A percentile compares a stretch with the other conserved stretches of the same genome.
Evolutionary conservation across 805 yeast species (phyloP).

Genomic region (Wickerhamiella azymoides): DNA sequence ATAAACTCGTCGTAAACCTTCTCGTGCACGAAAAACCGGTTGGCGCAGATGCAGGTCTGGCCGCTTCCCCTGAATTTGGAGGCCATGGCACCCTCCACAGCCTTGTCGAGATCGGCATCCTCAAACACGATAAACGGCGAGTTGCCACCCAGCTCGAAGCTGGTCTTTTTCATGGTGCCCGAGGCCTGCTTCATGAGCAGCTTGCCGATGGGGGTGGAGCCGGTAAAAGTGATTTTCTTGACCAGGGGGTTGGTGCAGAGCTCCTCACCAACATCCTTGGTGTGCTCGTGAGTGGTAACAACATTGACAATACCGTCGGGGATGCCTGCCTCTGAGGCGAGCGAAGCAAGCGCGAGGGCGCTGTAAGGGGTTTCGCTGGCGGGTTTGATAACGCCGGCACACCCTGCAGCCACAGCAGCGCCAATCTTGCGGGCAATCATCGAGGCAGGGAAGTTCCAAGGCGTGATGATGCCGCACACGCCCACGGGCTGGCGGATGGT

Average conservation of each 20-base stretch:
- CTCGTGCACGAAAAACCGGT: conserved; percentile 53
- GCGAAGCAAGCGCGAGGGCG: conserved; percentile 51
- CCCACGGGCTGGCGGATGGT: conserved; percentile 66
- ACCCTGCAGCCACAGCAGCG: conserved; percentile 70
- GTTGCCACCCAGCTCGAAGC: conserved; percentile 69
- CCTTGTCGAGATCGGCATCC: conserved; percentile 54
- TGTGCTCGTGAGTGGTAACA: conserved; percentile 30
- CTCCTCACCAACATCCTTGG: conserved; percentile 36
- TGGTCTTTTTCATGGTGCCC: conserved; percentile 51
- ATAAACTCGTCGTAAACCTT: conserved; percentile 51
- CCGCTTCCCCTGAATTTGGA: conserved; percentile 66
- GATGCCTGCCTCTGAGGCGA: conserved; percentile 54
- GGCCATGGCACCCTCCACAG: conserved; percentile 51
- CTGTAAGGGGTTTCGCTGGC: conserved; percentile 64
- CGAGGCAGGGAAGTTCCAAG: conserved; percentile 77
- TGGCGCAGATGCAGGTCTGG: conserved; percentile 73
- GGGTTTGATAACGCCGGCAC: conserved; percentile 65
- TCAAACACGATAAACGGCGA: conserved; percentile 67
- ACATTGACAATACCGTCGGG: conserved; percentile 59
- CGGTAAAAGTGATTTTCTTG: conserved; percentile 62
- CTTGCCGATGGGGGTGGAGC: conserved; percentile 63
- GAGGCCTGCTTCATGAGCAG: conserved; percentile 46
- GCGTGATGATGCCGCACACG: conserved; percentile 64
- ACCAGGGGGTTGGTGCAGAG: conserved; percentile 43
- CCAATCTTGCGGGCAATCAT: conserved; percentile 65